Base-by-base conservation (phyloP, 805 yeast genomes). In the Clavispora fructus region DNA sequence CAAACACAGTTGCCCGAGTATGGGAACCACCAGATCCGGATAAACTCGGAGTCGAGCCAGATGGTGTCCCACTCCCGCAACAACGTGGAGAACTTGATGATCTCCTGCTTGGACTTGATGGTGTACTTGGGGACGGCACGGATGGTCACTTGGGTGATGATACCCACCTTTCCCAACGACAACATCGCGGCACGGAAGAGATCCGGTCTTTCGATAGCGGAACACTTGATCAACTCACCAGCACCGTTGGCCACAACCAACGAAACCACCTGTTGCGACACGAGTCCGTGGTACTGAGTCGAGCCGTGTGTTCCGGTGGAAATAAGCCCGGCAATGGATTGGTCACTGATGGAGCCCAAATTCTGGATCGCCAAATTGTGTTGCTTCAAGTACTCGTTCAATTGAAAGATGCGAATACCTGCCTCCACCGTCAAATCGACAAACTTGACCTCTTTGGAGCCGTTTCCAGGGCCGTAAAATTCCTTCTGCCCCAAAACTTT, bases 231-330 rank as follows among this genome's bases (percentile, higher is more conserved):
- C 13, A 83, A 57, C 50, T 87, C 80, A 38, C 97, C 98, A 46
- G 74, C 68, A 40, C 94, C 87, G 54, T 85, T 81, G 47, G 91
- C 80, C 28, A 92, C 63, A 9, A 87, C 82, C 47, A 92, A 64
- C 52, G 82, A 79, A 3, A 92, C 97, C 51, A 87, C 76, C 64
- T 90, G 97, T 57, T 89, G 92, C 8, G 94, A 80, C 2, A 92
- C 86, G 32, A 91, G 72, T 1, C 98, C 97, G 59, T 94, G 98
- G 62, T 77, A 87, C 37, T 92, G 95, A 9, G 96, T 83, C 0
- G 97, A 86, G 7, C 99, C 99, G 61, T 92, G 99, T 0, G 98
- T 90, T 27, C 98, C 98, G 0, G 98, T 92, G 1, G 96, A 85
- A 39, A 94, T 89, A 53, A 91, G 82, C n/a, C 99, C 99, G 3